phyloP scores from a whole-genome alignment of 345 rosid species.

The Alliaria petiolata region DNA sequence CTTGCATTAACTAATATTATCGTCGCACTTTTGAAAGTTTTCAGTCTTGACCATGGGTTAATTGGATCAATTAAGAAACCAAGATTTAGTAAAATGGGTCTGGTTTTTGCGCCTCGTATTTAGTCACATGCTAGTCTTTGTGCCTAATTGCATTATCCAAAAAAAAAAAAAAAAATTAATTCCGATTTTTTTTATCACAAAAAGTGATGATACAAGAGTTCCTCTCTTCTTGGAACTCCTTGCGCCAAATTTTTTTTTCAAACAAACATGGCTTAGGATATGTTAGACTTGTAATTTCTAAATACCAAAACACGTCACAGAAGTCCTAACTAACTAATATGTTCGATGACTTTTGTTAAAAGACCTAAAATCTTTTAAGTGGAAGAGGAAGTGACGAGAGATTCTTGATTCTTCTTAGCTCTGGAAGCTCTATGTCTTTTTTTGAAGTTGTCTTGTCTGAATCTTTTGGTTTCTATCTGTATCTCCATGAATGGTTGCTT shows the following conservation, averaged over 20 bases:
- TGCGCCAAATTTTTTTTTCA: no score
- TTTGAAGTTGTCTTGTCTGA: slow-evolving; percentile 68
- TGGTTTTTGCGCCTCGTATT: no score
- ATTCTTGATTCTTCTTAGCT: slow-evolving; percentile 36
- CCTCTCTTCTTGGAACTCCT: no score
- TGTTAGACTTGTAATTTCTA: neutral
- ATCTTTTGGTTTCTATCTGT: slow-evolving; percentile 53
- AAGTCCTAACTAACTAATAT: neutral
- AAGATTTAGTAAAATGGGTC: no score
- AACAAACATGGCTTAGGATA: neutral
- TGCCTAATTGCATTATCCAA: neutral
- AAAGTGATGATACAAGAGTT: neutral
- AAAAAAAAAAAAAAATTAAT: neutral
- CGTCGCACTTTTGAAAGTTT: neutral
- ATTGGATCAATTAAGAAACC: neutral
- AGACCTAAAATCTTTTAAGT: neutral
- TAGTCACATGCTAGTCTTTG: no score
- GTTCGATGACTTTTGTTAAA: neutral
- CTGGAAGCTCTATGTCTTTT: slow-evolving; percentile 57
- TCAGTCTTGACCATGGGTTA: neutral
- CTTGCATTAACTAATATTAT: neutral
- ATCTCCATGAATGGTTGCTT: slow-evolving; percentile 52
- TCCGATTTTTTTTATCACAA: neutral
- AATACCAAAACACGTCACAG: neutral
- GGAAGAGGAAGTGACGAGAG: slow-evolving; percentile 24